Evolutionary conservation across 139 green algal genomes (phyloP).

Genomic region (Tetraselmis chui): DNA sequence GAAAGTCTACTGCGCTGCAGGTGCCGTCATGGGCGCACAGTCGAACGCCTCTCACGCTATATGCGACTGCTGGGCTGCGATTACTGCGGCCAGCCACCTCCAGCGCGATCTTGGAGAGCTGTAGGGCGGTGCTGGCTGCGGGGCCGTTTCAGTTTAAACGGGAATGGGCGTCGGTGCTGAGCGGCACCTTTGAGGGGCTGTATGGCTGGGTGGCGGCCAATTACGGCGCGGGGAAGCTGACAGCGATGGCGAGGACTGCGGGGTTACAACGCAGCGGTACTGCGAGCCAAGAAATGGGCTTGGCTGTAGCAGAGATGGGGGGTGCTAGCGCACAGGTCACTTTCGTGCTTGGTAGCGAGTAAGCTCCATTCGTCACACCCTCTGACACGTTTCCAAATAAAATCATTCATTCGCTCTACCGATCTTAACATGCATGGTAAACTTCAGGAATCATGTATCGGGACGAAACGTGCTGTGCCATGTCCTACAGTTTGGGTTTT

Average conservation of each 20-base stretch:
- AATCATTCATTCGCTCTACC: too few relatives aligned
- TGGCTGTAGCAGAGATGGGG: not conserved
- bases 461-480: too few relatives aligned
- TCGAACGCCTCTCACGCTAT: not conserved
- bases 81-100: not conserved
- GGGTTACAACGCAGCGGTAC: too few relatives aligned
- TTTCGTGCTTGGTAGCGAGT: not conserved
- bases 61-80: not conserved
- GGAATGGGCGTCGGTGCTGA: not conserved
- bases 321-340: not conserved
- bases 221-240: not conserved
- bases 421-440: too few relatives aligned
- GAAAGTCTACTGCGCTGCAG: too few relatives aligned
- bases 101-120: not conserved
- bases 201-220: not conserved
- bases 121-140: not conserved
- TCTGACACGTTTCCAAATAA: too few relatives aligned
- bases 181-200: not conserved
- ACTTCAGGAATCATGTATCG: too few relatives aligned
- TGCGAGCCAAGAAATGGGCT: too few relatives aligned
- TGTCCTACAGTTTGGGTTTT: too few relatives aligned
- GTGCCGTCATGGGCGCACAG: not conserved
- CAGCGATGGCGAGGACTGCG: not conserved
- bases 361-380: too few relatives aligned
- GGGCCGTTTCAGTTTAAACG: not conserved